Evolutionary conservation across 768 basidiomycete genomes (phyloP).

Genomic region (Clavaria fumosa): DNA sequence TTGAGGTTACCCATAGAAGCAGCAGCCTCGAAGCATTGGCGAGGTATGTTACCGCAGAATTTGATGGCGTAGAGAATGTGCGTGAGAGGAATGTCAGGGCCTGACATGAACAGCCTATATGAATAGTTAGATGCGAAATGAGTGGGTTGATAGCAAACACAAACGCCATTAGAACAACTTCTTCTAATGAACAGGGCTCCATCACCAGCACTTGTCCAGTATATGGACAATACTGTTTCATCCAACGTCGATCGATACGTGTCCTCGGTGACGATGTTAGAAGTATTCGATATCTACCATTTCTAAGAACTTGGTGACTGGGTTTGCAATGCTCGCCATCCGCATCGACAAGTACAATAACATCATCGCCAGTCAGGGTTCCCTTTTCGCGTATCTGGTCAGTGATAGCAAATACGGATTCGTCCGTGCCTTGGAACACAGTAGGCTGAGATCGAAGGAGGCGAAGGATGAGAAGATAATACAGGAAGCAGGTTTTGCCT

Average conservation of each 20-base stretch:
- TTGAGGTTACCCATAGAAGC: not conserved
- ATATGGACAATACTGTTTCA: not conserved
- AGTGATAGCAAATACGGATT: constrained; percentile 5
- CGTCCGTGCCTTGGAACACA: constrained; percentile 7
- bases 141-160: constrained; percentile 6
- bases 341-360: not conserved
- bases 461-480: constrained; percentile 9
- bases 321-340: not conserved
- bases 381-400: not conserved
- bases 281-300: not conserved
- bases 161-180: not conserved
- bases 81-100: constrained; percentile 5
- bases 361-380: not conserved
- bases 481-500: constrained; percentile 8
- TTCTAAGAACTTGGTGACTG: not conserved
- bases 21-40: constrained; percentile 6
- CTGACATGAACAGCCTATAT: constrained; percentile 5
- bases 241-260: not conserved
- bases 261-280: not conserved
- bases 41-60: constrained; percentile 7
- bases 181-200: not conserved
- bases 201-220: not conserved
- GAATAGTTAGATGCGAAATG: constrained; percentile 1
- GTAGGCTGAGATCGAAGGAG: constrained; percentile 6
- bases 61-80: constrained; percentile 1